Evolutionary conservation across 1,284 basidiomycete genomes (phyloP), one percentile per base, ranked within the genome.

Genomic region (Puccinia hordei): DNA sequence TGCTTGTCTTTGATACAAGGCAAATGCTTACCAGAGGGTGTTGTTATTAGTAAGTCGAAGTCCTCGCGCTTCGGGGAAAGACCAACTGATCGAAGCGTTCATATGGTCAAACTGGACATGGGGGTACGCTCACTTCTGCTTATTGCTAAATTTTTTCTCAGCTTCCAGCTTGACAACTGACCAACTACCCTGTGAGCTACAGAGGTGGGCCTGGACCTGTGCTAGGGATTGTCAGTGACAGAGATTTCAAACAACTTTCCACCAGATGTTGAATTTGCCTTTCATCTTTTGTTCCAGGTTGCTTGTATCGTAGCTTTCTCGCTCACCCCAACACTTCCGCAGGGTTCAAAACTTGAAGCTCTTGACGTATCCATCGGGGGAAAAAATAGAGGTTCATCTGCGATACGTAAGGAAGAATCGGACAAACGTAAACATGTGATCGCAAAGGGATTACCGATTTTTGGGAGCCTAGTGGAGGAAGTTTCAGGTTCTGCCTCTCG

Each of bases 91-190:
- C 35, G 35, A 63, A 49, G 41, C 66, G 41, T 46, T 69, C 66
- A 49, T 51, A 27, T 69, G 66, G 66, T 51, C 46, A 24, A 69
- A 69, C 66, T 69, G 66, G 66, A 69, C 38, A 27, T 69, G 66
- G 66, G 66, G 66, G 66, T 69, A 44, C n/a, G 66, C 44, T 41
- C 3, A 46, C 30, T 69, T 17, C 41, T n/a, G 3, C 27, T 66
- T n/a, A 24, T 9, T n/a, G 6, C 44, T 69, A 49, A n/a, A 13
- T 46, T 17, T 13, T 33, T 9, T 27, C 10, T 4, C 1, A 63
- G 4, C 24, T 19, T 6, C 15, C 61, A 63, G 38, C 38, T 41
- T 41, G 38, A 41, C 12, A 41, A 12, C 35, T 63, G 33, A 38
- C 41, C 44, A 1, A 9, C 5, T 49, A 22, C 49, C n/a, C 30